These are phyloP conservation scores for Miscanthus lutarioriparius DNA, from an alignment of 176 grass and related monocot species.

Conservation along the genomic window DNA sequence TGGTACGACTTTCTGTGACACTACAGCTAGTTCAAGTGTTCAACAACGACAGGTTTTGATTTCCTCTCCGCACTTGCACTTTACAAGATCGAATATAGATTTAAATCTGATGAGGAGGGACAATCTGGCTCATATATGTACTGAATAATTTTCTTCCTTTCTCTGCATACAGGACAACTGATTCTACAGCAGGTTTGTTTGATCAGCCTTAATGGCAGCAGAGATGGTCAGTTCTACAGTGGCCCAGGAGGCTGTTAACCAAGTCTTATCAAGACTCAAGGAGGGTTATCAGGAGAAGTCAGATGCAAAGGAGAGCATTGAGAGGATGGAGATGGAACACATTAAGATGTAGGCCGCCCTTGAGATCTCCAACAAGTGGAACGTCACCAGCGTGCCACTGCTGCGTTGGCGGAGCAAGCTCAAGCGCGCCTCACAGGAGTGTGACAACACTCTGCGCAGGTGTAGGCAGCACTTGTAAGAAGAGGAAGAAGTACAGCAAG, in stretches of 20 bases:
- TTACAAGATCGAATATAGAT: neutral
- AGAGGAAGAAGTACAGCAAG: neutral
- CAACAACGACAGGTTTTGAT: neutral
- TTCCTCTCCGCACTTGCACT: neutral
- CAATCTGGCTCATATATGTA: neutral
- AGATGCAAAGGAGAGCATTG: neutral
- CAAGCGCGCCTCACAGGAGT: neutral
- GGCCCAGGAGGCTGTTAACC: neutral
- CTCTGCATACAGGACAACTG: neutral
- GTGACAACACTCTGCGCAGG: neutral
- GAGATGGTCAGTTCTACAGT: neutral
- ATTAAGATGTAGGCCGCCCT: neutral
- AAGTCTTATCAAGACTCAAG: neutral
- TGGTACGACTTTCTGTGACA: neutral
- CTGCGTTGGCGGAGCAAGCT: neutral
- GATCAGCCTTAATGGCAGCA: neutral
- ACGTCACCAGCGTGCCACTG: neutral
- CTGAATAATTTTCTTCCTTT: neutral
- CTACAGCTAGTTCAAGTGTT: neutral
- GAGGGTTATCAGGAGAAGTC: neutral
- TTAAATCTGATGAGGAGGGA: neutral
- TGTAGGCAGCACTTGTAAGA: neutral
- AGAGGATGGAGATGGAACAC: conserved; percentile 19
- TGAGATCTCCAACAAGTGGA: neutral
- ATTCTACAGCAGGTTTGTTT: neutral